Evolutionary conservation across 768 basidiomycete genomes (phyloP).

Genomic region (Clitopilus hobsonii): DNA sequence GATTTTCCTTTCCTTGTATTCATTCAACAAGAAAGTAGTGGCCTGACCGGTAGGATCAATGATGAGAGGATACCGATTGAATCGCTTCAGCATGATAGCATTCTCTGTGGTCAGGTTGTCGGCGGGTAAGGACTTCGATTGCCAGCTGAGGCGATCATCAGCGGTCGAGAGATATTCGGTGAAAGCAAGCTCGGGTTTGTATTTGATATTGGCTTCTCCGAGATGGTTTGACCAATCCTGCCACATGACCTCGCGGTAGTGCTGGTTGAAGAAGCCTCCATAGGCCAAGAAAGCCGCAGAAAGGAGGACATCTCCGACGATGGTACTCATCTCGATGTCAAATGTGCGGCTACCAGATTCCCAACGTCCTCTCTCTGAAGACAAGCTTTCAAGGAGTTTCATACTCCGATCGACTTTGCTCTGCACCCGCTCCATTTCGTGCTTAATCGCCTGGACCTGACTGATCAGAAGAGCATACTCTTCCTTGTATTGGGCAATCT

Average conservation of each 20-base stretch:
- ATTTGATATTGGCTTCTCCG: slow-evolving; percentile 83
- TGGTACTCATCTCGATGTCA: slow-evolving; percentile 97
- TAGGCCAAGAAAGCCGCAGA: slow-evolving; percentile 97
- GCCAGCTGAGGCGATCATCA: slow-evolving; percentile 94
- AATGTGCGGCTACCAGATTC: slow-evolving; percentile 93
- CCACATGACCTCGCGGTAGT: slow-evolving; percentile 97
- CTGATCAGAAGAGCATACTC: slow-evolving; percentile 97
- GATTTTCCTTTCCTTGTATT: slow-evolving; percentile 95
- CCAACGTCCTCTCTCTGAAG: slow-evolving; percentile 93
- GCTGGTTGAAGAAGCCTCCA: slow-evolving; percentile 97
- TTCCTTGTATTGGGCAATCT: slow-evolving; percentile 92
- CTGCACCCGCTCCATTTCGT: slow-evolving; percentile 97
- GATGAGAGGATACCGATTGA: slow-evolving; percentile 95
- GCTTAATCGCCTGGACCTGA: slow-evolving; percentile 94
- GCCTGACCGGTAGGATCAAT: slow-evolving; percentile 99
- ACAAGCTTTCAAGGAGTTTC: slow-evolving; percentile 89
- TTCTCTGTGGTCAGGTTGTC: slow-evolving; percentile 97
- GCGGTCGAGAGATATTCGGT: slow-evolving; percentile 96
- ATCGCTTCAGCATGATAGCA: slow-evolving; percentile 99
- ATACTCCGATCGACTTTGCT: slow-evolving; percentile 96
- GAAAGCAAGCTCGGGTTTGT: slow-evolving; percentile 87
- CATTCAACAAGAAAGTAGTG: slow-evolving; percentile 87
- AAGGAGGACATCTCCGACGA: slow-evolving; percentile 93
- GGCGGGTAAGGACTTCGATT: slow-evolving; percentile 90
- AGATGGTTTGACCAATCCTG: slow-evolving; percentile 92